Base-by-base conservation (phyloP, 345 rosid species). In the Abelmoschus esculentus region DNA sequence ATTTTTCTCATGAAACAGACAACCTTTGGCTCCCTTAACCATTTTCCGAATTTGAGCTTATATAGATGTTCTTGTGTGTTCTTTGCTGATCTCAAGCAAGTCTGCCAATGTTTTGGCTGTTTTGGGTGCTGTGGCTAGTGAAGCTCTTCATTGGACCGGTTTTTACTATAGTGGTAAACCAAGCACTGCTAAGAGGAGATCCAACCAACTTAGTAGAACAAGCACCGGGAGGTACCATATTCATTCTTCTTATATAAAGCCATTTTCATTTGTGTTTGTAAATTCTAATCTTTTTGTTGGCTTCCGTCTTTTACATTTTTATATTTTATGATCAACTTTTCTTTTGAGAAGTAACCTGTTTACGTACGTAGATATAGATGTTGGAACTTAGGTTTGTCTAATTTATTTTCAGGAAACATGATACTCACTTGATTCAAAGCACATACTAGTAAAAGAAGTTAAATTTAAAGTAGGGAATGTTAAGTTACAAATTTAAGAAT, bases 51-150 rank as follows among this genome's bases (percentile, higher is more conserved):
- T 22, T 22, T 22, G 26, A 22, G 26, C 26, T 22, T 22, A 22
- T 22, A 22, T 22, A 22, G 26, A 22, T 22, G 26, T 22, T 22
- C 26, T 22, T 22, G 26, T 22, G 26, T 22, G 26, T 22, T 22
- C 26, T 22, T 22, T 22, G 26, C 26, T 22, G 26, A 22, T 22
- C 26, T 22, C 26, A 22, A 22, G 26, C 26, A 22, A 22, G 26
- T 22, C 26, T 22, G 26, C 26, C 26, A 22, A 22, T 22, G 26
- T 22, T 22, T 68, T 64, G 84, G 99, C 99, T 82, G 98, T 95
- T 74, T 90, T 95, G 92, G 99, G 96, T 78, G 89, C 78, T 46
- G 96, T 95, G 77, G 99, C 99, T 75, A 84, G 90, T 70, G 92
- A 95, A 83, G 98, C 99, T 72, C 98, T 95, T 77, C 97, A 90